Base-by-base conservation (phyloP, 163 green algal genomes). In the Scenedesmus sp. region DNA sequence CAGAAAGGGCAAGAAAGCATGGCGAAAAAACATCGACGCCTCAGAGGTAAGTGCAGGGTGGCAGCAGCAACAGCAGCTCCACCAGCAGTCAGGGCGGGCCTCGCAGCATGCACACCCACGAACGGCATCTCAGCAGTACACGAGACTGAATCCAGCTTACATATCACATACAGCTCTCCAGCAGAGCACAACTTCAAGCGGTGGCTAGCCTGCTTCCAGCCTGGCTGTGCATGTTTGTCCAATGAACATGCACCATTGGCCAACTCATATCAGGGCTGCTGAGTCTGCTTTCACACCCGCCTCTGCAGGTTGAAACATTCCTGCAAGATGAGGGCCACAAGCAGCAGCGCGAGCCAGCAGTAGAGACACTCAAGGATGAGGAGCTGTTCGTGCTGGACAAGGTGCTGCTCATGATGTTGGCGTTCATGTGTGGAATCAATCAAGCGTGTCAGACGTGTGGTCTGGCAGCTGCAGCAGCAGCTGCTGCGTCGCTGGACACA, bases 341-440 rank as follows among this genome's bases (percentile, higher is more conserved):
- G 91, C 40, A 91, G 56, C 88, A 88, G 10, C 86, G 90, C 0
- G 72, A 73, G n/a, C 90, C 93, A 33, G 92, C 90, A 26, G 90
- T 93, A 15, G 46, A 92, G 49, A 89, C 87, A 15, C 92, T 96
- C 6, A 81, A 93, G 13, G 94, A 96, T 85, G 86, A 94, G 22
- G 81, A 96, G 78, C 89, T 96, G 13, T 96, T 96, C 59, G 94
- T 96, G n/a, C 44, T 94, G 9, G 94, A 96, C 88, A 96, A 91
- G 94, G 93, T 70, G 9, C n/a, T n/a, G n/a, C n/a, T n/a, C n/a
- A n/a, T n/a, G n/a, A n/a, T n/a, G n/a, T n/a, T n/a, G n/a, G n/a
- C n/a, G n/a, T n/a, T n/a, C n/a, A n/a, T n/a, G n/a, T n/a, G n/a
- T n/a, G n/a, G n/a, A n/a, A n/a, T n/a, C n/a, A n/a, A n/a, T n/a